Conservation (phyloP, 2,329 filamentous ascomycete genomes). For the Alternaria infectoria region DNA sequence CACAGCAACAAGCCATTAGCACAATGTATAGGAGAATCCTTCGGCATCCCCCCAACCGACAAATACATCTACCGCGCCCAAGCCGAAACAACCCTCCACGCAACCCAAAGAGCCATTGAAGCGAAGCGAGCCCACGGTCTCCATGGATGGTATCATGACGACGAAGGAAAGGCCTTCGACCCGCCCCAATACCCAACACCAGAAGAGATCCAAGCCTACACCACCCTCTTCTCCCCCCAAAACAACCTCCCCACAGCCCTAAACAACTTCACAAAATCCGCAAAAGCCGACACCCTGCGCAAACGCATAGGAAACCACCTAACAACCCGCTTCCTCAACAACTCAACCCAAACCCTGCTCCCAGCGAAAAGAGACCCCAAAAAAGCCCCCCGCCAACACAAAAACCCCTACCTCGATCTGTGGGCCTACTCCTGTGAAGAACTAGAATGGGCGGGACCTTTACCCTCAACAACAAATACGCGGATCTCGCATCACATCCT, state of each 20-base stretch:
- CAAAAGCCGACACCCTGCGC: constrained; percentile 68
- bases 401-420: constrained; percentile 72
- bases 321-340: constrained; percentile 54
- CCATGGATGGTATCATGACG: constrained; percentile 60
- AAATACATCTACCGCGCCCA: constrained; percentile 59
- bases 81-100: constrained; percentile 57
- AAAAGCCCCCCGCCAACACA: constrained; percentile 53
- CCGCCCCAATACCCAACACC: constrained; percentile 25
- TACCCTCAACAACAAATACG: constrained; percentile 58
- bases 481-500: constrained; percentile 70
- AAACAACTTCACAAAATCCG: constrained; percentile 68
- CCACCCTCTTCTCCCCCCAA: constrained; percentile 67
- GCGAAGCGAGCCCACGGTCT: constrained; percentile 55
- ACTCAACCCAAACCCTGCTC: constrained; percentile 25
- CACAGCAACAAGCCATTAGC: constrained; percentile 45
- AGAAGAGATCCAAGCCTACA: constrained; percentile 70
- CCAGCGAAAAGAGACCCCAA: constrained; percentile 16
- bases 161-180: constrained; percentile 42
- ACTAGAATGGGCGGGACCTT: constrained; percentile 70
- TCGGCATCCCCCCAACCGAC: constrained; percentile 54
- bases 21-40: constrained; percentile 55
- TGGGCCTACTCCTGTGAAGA: constrained; percentile 70
- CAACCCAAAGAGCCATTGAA: constrained; percentile 58
- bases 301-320: constrained; percentile 64
- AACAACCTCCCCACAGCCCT: constrained; percentile 68